Percentiles rank a stretch among this genome's conserved stretches.
phyloP scores from a whole-genome alignment of 2,329 filamentous ascomycete genomes.

The Calonectria honghensis region DNA sequence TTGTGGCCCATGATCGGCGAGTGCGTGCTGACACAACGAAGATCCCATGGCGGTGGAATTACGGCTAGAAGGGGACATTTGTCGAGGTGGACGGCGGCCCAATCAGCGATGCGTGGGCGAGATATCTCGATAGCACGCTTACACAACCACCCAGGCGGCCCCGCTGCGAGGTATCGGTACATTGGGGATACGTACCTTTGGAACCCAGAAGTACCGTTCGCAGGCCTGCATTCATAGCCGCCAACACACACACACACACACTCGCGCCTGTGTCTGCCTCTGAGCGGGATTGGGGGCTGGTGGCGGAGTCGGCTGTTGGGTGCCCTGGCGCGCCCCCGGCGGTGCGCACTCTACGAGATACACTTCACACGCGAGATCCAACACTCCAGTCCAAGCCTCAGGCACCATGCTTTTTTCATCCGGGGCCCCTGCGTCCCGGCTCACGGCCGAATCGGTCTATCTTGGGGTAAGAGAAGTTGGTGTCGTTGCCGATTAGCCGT shows the following conservation, averaged over 20 bases:
- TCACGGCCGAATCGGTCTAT: slow-evolving; percentile 28
- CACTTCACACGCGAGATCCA: slow-evolving; percentile 21
- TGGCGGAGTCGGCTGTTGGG: slow-evolving; percentile 23
- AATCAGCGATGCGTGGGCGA: background rate
- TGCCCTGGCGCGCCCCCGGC: background rate
- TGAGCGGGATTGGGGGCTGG: slow-evolving; percentile 27
- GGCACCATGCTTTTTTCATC: background rate
- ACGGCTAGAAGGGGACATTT: background rate
- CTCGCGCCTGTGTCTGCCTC: background rate
- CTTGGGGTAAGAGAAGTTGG: background rate
- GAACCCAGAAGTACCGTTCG: slow-evolving; percentile 36
- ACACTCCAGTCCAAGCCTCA: background rate
- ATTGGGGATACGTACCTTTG: background rate
- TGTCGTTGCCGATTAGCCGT: slow-evolving; percentile 31
- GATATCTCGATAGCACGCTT: slow-evolving; percentile 15
- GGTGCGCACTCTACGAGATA: background rate
- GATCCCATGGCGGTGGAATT: slow-evolving; percentile 28
- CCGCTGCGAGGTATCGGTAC: slow-evolving; percentile 29
- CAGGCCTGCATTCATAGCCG: background rate
- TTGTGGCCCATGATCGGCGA: slow-evolving; percentile 28
- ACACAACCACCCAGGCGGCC: background rate
- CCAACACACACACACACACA: slow-evolving; percentile 1
- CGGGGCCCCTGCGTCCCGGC: slow-evolving; percentile 2
- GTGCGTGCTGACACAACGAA: slow-evolving; percentile 21
- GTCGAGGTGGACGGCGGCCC: background rate